These are phyloP conservation scores for Colletotrichum higginsianum DNA, from an alignment of 2,329 filamentous ascomycete species.

Conservation along the genomic window DNA sequence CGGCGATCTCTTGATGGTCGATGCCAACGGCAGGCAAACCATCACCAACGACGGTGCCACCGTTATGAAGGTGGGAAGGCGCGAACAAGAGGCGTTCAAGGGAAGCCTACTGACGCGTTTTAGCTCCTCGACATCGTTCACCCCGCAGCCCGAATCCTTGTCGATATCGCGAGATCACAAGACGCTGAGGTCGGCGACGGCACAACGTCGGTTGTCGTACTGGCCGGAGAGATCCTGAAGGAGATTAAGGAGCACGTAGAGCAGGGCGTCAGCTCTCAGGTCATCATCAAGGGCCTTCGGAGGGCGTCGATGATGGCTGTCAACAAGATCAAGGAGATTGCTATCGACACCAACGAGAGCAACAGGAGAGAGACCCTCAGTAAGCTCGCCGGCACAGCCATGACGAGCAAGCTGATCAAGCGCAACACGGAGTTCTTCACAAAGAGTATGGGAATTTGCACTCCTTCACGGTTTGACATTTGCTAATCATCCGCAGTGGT, in stretches of 20 bases:
- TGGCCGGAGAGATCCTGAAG: constrained; percentile 98
- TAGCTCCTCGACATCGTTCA: constrained; percentile 98
- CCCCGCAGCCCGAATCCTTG: constrained; percentile 95
- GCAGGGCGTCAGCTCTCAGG: constrained; percentile 96
- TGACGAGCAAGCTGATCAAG: constrained; percentile 99
- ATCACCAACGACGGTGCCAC: constrained; percentile 99
- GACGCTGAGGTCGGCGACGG: constrained; percentile 99
- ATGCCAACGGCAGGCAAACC: constrained; percentile 94
- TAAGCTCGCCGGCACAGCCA: constrained; percentile 94
- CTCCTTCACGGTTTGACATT: no score
- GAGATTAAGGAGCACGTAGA: constrained; percentile 97
- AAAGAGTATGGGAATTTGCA: constrained; percentile 76
- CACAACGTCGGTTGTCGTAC: constrained; percentile 95
- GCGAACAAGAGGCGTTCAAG: not conserved
- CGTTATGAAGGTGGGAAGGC: constrained; percentile 88
- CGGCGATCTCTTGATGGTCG: constrained; percentile 95
- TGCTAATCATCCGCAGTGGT: constrained; percentile 76
- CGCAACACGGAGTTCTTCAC: constrained; percentile 97
- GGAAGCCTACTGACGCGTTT: not conserved
- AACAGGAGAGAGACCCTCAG: constrained; percentile 89
- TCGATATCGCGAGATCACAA: constrained; percentile 98
- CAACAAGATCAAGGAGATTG: constrained; percentile 99
- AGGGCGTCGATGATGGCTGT: constrained; percentile 91
- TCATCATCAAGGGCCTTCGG: constrained; percentile 95
- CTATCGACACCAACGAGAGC: constrained; percentile 84